Evolutionary conservation across 805 yeast genomes (phyloP), one percentile per base, ranked within the genome.

Genomic region (Candida anglica): DNA sequence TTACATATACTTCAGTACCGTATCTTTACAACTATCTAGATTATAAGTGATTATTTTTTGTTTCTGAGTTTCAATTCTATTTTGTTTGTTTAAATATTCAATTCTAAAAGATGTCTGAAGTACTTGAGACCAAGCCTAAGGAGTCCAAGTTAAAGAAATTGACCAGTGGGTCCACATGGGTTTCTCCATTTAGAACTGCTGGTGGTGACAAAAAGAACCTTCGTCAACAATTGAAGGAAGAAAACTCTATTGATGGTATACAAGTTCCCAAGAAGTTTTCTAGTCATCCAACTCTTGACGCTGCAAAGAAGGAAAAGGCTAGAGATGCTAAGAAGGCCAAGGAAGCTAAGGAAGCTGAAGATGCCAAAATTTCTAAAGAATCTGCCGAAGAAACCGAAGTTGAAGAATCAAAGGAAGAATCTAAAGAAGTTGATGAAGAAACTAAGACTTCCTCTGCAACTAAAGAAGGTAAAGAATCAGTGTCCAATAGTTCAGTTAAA

Each of bases 241-340:
- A 49, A 27, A 66, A 65, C 46, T 44, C 50, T 20, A 56, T 66
- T 30, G 48, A 51, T 17, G 48, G 52, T 19, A 40, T 66, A 25
- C 54, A 44, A 26, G 68, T 66, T 17, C 72, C 72, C 19, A 57
- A 56, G 48, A 64, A 63, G 44, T 66, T 62, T 37, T 46, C 69
- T 30, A 35, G 48, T 22, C 71, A 66, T 45, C 68, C 70, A 15
- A 59, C 66, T 8, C 54, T 60, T 39, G 61, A 57, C 30, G 60
- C 62, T 6, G 39, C 54, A 44, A 30, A 51, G 42, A n/a, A 46
- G 37, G 62, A 60, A 33, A 56, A 50, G 15, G 64, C 63, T 26
- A 38, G 61, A 47, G 36, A 46, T 36, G 58, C 47, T 31, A 39
- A 42, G 10, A 48, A 47, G 11, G 54, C 47, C 14, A 45, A 44